A percentile compares a stretch with the other conserved stretches of the same genome.
Conservation (phyloP, 202 grass and related monocot genomes). For the Schoenoplectus tabernaemontani region DNA sequence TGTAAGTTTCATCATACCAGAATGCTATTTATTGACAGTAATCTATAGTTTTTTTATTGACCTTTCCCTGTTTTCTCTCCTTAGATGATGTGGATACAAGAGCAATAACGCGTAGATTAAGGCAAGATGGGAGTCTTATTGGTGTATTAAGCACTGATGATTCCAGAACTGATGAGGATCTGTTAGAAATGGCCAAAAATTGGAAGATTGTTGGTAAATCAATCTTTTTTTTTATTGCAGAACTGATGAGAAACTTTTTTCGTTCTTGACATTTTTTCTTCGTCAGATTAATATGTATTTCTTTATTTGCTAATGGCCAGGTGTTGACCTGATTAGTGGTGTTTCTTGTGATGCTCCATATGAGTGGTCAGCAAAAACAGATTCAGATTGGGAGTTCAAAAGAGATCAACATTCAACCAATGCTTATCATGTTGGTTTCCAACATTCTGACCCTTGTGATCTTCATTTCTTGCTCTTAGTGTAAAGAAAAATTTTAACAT, state of each 20-base stretch:
- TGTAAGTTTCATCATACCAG: slow-evolving; percentile 42
- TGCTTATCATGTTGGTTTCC: slow-evolving; percentile 62
- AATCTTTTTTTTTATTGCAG: slow-evolving; percentile 8
- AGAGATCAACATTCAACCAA: slow-evolving; percentile 28
- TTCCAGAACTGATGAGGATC: slow-evolving; percentile 51
- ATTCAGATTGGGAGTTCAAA: slow-evolving; percentile 89
- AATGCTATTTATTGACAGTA: background rate
- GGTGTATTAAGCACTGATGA: slow-evolving; percentile 90
- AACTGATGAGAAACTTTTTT: too few relatives aligned
- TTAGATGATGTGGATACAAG: slow-evolving; percentile 89
- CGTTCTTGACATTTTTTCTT: background rate
- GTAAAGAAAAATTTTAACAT: background rate
- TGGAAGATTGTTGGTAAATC: slow-evolving; percentile 94
- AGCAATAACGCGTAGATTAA: slow-evolving; percentile 82
- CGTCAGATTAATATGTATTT: background rate
- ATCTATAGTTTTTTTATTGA: background rate
- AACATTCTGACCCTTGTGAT: background rate
- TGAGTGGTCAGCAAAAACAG: slow-evolving; percentile 60
- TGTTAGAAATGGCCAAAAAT: slow-evolving; percentile 61
- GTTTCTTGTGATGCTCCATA: slow-evolving; percentile 82
- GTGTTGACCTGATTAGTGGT: slow-evolving; percentile 69
- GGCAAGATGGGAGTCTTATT: slow-evolving; percentile 96
- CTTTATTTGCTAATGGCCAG: slow-evolving; percentile 22
- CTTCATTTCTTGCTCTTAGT: background rate
- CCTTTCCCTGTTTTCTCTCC: slow-evolving; percentile 6